phyloP scores from a whole-genome alignment of 1,139 yeast genomes.

The Yamadazyma buinensis region DNA sequence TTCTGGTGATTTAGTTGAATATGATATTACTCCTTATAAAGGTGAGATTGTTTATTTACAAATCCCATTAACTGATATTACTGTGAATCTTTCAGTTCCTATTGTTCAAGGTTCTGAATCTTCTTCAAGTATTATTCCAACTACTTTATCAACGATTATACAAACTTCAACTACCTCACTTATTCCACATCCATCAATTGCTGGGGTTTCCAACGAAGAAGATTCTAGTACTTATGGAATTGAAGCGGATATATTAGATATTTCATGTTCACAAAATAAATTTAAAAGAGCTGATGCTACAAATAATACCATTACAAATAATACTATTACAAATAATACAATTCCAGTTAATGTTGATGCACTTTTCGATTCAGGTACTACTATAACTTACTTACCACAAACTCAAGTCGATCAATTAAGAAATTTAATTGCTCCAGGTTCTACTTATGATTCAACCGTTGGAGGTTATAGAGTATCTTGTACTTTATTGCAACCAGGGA shows the following conservation, averaged over 20 bases:
- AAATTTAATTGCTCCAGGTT: slow-evolving; percentile 16
- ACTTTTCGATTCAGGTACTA: slow-evolving; percentile 40
- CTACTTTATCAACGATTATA: slow-evolving; percentile 1
- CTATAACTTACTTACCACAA: slow-evolving; percentile 26
- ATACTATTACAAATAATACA: too few relatives aligned
- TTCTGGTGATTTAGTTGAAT: slow-evolving; percentile 35
- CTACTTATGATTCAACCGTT: slow-evolving; percentile 14
- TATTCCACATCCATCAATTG: slow-evolving; percentile 15
- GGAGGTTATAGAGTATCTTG: slow-evolving; percentile 27
- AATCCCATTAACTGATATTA: slow-evolving; percentile 19
- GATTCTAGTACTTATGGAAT: too few relatives aligned
- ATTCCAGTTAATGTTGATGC: slow-evolving; percentile 16
- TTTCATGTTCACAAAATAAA: not conserved
- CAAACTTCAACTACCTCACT: slow-evolving; percentile 1
- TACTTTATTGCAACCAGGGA: slow-evolving; percentile 21
- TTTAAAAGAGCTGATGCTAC: slow-evolving; percentile 6
- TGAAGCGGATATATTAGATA: slow-evolving; percentile 5
- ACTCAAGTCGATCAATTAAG: slow-evolving; percentile 14
- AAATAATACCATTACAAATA: too few relatives aligned
- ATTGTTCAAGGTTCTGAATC: slow-evolving; percentile 5
- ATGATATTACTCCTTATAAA: slow-evolving; percentile 17
- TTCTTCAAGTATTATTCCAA: slow-evolving; percentile 3
- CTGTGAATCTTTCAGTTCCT: slow-evolving; percentile 11
- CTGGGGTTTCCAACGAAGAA: too few relatives aligned
- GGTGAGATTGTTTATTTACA: slow-evolving; percentile 18